Evolutionary conservation across 257 asterid genomes (phyloP), one percentile per base, ranked within the genome.

Genomic region (Perilla frutescens): DNA sequence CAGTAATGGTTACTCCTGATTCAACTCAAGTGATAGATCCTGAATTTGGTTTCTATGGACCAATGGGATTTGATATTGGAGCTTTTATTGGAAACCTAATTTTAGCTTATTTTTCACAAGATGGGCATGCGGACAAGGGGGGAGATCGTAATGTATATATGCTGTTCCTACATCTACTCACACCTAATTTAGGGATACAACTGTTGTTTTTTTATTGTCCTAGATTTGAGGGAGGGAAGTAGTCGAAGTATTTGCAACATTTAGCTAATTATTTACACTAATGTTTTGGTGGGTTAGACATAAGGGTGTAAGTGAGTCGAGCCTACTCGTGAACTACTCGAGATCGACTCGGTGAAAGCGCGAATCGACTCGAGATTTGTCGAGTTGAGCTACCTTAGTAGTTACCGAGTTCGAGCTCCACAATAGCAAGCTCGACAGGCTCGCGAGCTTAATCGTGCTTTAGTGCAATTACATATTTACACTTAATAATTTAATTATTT

Each of bases 1-100:
- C 99, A 64, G 83, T 94, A 78, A 94, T 94, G 99, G 98, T 92
- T 68, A 87, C 97, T 43, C 60, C 59, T 4, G 83, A 82, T 45
- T 94, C 99, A 51, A 94, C 98, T 43, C 96, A 91, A 84, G 92
- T 94, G 73, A 94, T 94, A 62, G 99, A 94, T 80, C 96, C 98
- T 11, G 99, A 94, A 80, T 94, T 94, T 86, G 75, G 89, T 76
- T 91, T 94, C 85, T 94, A 91, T 36, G 97, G 86, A 59, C 99
- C 99, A 14, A 90, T 88, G 97, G 97, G 99, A 63, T 91, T 68
- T 82, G 97, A 94, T 82, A 74, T 94, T 69, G 99, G 99, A 81
- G 99, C 99, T 71, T 91, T 83, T 76, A 80, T 94, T 70, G 97
- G 98, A 68, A 94, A 94, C 81, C 84, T 94, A 55, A 84, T 94